Base-by-base conservation (phyloP, 78 protist genomes). In the Dictyostelium capitatum region DNA sequence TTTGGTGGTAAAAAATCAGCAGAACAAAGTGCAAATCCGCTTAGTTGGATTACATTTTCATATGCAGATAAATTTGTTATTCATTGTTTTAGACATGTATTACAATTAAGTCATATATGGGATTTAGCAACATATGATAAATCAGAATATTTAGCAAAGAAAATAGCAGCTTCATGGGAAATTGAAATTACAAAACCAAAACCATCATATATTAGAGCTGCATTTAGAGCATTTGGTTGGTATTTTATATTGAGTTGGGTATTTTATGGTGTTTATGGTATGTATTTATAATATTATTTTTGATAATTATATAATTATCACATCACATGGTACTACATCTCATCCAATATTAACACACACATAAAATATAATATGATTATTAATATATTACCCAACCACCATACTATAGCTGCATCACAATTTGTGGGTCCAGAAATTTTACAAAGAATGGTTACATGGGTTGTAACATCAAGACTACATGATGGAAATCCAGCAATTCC, bases 401-500 rank as follows among this genome's bases (percentile, higher is more conserved):
- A n/a, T n/a, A n/a, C n/a, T 37, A 37, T 37, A 37, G 83, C 84
- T 47, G 93, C 93, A 46, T 87, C 93, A 32, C 93, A 77, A 50
- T 87, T 87, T 77, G 93, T 87, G 12, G 93, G 93, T 14, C 93
- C 93, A 77, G 93, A 87, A 25, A 23, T 87, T 12, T 48, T 87
- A 20, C 64, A 57, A 10, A 48, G 75, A 41, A 87, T 87, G 93
- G 93, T 87, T 11, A 65, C 50, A 28, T 87, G 43, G 77, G 84
- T 87, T 5, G 12, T 50, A 30, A 15, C 5, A 6, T 3, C 57
- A 5, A 56, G 83, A 56, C 43, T 51, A 4, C 1, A 51, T 4
- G 15, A 51, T 4, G 65, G 19, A 23, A 25, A 47, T 41, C 23
- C 30, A 65, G 5, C 7, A 12, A 9, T 7, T 1, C 3, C 4